Conservation (phyloP, 2,329 filamentous ascomycete species). For the Diplocarpon rosae region DNA sequence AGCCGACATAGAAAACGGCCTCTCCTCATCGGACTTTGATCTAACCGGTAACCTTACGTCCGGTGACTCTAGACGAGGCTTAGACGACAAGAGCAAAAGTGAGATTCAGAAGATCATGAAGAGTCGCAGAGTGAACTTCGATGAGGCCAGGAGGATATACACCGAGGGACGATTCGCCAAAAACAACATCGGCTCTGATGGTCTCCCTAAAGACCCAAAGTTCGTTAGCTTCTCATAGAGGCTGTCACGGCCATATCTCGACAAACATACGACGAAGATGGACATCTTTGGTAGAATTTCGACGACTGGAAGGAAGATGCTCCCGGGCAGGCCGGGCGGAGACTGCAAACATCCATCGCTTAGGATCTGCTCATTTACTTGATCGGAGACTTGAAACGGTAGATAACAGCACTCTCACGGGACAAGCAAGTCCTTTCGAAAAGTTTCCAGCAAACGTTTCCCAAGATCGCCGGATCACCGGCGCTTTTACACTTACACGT, state of each 20-base stretch:
- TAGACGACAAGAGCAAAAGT: constrained; percentile 70
- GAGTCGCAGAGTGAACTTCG: constrained; percentile 68
- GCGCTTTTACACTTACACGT: too few species aligned
- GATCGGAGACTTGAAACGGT: neutral
- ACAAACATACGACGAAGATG: neutral
- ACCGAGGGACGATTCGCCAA: constrained; percentile 79
- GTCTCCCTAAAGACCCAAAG: constrained; percentile 80
- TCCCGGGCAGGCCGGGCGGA: neutral
- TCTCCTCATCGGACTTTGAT: constrained; percentile 76
- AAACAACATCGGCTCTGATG: constrained; percentile 82
- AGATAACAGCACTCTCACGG: too few species aligned
- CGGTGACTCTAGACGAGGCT: constrained; percentile 67
- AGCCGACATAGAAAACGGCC: constrained; percentile 76
- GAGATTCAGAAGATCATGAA: constrained; percentile 90
- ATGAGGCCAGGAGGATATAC: constrained; percentile 78
- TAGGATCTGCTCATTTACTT: constrained; percentile 4
- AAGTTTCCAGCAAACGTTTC: too few species aligned
- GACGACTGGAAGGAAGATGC: neutral
- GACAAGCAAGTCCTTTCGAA: too few species aligned
- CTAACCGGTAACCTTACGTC: constrained; percentile 67
- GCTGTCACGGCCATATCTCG: neutral
- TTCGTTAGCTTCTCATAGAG: constrained; percentile 68
- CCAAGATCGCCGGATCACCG: too few species aligned
- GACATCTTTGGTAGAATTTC: neutral
- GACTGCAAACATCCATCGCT: neutral